Base-by-base conservation (phyloP, 1,284 basidiomycete species). In the Ceratobasidium sp. region DNA sequence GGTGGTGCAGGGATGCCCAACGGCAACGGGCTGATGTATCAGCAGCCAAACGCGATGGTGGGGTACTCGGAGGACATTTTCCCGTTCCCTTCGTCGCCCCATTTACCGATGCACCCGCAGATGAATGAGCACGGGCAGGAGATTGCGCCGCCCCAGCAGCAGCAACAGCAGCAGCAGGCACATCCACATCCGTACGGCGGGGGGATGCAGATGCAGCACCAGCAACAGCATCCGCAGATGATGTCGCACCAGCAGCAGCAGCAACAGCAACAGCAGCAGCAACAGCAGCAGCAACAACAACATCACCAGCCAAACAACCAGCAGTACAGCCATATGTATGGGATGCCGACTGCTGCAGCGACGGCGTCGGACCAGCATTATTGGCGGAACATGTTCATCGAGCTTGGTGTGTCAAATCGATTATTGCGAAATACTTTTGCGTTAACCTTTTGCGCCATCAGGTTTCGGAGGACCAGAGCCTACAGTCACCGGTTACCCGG, bases 51-150 rank as follows among this genome's bases (percentile, higher is more conserved):
- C 74, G 81, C 81, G 48, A 59, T 69, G 66, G 66, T 58, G 9
- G 49, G 40, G n/a, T 59, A 59, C 79, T 79, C 36, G 48, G 66
- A 69, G 21, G 66, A 69, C 18, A 76, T 78, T 36, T 84, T 81
- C 77, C 81, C 81, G 70, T 84, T 84, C 77, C 79, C 83, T 23
- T 79, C 83, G 9, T 82, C 83, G 16, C 80, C 83, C 8, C 79
- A 82, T 73, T 77, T 81, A 48, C 80, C 83, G 21, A 76, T 80
- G 12, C 82, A 82, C 79, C 81, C 67, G 36, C 36, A 36, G 25
- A 59, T 59, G 40, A 69, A 59, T 54, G 66, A 69, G n/a, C 66
- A 69, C n/a, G 30, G 30, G 16, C 66, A 69, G 8, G 66, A 69
- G 54, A 69, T 69, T 28, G 28, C 53, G 16, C 53, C 28, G 53